Evolutionary conservation across 805 yeast genomes (phyloP).

Genomic region (Naumovozyma castellii): DNA sequence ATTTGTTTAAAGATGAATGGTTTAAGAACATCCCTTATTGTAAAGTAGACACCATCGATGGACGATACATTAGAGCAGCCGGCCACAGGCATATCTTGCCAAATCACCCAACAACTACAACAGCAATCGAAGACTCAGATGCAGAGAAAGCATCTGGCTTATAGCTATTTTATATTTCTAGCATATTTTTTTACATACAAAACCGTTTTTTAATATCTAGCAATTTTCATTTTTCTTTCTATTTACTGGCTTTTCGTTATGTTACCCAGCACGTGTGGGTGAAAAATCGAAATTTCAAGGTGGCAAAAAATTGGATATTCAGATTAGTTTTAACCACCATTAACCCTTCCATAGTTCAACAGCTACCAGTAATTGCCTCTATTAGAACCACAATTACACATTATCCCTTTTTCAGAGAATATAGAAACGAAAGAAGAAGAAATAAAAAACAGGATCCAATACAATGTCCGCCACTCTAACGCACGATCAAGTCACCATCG

Average conservation of each 20-base stretch:
- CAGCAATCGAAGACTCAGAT: too few relatives aligned
- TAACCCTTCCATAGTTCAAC: not conserved
- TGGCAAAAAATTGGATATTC: not conserved
- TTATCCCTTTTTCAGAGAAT: not conserved
- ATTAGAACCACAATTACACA: not conserved
- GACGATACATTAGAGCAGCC: slow-evolving; percentile 33
- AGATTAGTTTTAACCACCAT: not conserved
- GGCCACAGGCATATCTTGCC: slow-evolving; percentile 39
- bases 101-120: slow-evolving; percentile 38
- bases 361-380: not conserved
- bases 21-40: slow-evolving; percentile 52
- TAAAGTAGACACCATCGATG: slow-evolving; percentile 36
- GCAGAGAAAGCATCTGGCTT: too few relatives aligned
- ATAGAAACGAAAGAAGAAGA: not conserved
- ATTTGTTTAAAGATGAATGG: slow-evolving; percentile 64
- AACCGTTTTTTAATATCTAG: not conserved
- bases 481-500: slow-evolving; percentile 68
- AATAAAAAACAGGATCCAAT: not conserved
- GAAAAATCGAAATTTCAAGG: not conserved
- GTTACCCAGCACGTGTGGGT: too few relatives aligned
- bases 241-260: not conserved
- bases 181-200: not conserved
- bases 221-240: not conserved
- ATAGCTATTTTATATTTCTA: too few relatives aligned
- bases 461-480: slow-evolving; percentile 11